phyloP scores from a whole-genome alignment of 768 basidiomycete species.

The Boletus rubescentipes region DNA sequence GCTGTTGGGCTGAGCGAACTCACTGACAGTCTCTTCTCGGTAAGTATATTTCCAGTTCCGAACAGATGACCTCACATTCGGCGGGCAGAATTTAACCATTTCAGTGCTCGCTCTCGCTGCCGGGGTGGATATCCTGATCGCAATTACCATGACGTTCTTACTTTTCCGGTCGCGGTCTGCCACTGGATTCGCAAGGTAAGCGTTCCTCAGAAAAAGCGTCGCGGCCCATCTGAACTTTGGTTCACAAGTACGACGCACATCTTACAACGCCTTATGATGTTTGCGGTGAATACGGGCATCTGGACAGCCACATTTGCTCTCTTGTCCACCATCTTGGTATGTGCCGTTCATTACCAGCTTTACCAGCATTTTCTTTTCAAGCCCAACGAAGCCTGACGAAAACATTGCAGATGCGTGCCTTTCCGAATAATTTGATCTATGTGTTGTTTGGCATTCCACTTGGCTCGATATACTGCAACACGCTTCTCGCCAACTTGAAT shows the following conservation, averaged over 20 bases:
- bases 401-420: not conserved
- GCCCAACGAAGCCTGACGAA: too few relatives aligned
- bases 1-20: not conserved
- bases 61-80: not conserved
- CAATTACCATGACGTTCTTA: slow-evolving; percentile 9
- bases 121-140: slow-evolving; percentile 13
- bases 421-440: not conserved
- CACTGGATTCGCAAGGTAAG: not conserved
- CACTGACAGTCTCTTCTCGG: not conserved
- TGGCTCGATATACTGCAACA: slow-evolving; percentile 12
- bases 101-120: not conserved
- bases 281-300: slow-evolving; percentile 34
- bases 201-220: too few relatives aligned
- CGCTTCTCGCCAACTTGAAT: slow-evolving; percentile 14
- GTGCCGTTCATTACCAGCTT: not conserved
- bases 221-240: not conserved
- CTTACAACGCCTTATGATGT: slow-evolving; percentile 12
- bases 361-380: not conserved
- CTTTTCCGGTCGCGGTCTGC: not conserved
- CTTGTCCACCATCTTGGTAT: slow-evolving; percentile 1
- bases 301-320: slow-evolving; percentile 46
- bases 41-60: not conserved
- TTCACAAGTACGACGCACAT: not conserved
- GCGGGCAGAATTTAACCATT: not conserved
- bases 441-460: slow-evolving; percentile 2